Evolutionary conservation across 345 rosid genomes (phyloP).

Genomic region (Laguncularia racemosa): DNA sequence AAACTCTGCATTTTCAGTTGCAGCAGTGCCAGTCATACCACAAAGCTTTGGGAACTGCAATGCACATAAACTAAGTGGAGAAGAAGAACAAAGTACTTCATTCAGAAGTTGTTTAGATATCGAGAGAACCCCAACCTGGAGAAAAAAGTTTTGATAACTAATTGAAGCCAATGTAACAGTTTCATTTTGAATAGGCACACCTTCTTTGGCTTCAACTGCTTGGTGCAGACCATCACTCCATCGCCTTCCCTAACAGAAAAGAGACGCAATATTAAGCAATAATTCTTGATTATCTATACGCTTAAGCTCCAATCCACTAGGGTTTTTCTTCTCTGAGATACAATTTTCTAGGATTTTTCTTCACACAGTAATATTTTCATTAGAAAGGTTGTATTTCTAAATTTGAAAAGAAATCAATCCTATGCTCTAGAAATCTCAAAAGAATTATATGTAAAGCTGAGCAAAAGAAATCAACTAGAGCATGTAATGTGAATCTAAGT

Average conservation of each 20-base stretch:
- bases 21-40: constrained; percentile 99
- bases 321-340: background rate
- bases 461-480: too few species aligned
- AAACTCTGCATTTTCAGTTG: constrained; percentile 94
- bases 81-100: background rate
- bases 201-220: constrained; percentile 99
- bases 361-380: too few species aligned
- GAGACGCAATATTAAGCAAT: constrained; percentile 5
- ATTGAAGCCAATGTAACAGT: constrained; percentile 93
- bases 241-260: constrained; percentile 67
- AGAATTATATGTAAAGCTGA: too few species aligned
- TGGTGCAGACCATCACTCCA: constrained; percentile 99
- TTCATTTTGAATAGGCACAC: constrained; percentile 94
- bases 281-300: background rate
- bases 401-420: too few species aligned
- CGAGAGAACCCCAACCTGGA: constrained; percentile 53
- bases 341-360: too few species aligned
- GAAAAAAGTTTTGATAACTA: constrained; percentile 97
- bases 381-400: too few species aligned
- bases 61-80: constrained; percentile 6
- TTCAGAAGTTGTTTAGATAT: constrained; percentile 8
- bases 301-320: background rate
- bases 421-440: too few species aligned
- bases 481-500: too few species aligned
- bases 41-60: constrained; percentile 92